Evolutionary conservation across 768 basidiomycete genomes (phyloP), one percentile per base, ranked within the genome.

Genomic region (Russula olivacea): DNA sequence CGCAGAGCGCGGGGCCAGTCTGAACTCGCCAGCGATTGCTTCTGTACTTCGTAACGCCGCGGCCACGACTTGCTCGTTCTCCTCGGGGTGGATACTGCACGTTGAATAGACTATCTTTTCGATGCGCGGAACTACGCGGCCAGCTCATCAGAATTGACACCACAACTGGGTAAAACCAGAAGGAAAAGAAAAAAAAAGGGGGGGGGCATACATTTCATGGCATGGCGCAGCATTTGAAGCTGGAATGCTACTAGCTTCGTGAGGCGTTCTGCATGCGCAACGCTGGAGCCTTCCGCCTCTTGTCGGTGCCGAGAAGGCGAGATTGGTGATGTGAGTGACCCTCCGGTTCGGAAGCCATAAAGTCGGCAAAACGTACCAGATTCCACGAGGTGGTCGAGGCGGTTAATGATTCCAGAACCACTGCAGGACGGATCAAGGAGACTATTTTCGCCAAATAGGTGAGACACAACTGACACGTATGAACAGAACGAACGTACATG

Each of bases 381-480:
- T 69, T 87, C 88, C 10, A 92, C 75, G 10, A 95, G 81, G 75
- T 93, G 81, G 72, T 97, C 93, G 57, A 97, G 75, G 55, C 93
- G 84, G 74, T 93, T 93, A 54, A 94, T 85, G 60, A 96, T 95
- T 3, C 94, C 93, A 17, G 91, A 94, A 43, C 93, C 92, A 63
- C 94, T 97, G 72, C 96, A 99, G 40, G 95, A 98, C 14, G 96
- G 96, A 72, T 99, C 96, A 9, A 98, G 79, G 45, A 99, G 78
- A 65, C 94, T 95, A 59, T 32, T 43, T 28, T n/a, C 32, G 47
- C 30, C 43, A 48, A 23, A 49, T n/a, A 17, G 9, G 50, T 50
- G 60, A 65, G 28, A 58, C 28, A 57, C 45, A 32, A 30, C 32
- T 7, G 4, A n/a, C 28, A 53, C 55, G 23, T 38, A 28, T 47